Evolutionary conservation across 306 rosid species (phyloP), one percentile per base, ranked within the genome.

Genomic region (Gleditsia sinensis): DNA sequence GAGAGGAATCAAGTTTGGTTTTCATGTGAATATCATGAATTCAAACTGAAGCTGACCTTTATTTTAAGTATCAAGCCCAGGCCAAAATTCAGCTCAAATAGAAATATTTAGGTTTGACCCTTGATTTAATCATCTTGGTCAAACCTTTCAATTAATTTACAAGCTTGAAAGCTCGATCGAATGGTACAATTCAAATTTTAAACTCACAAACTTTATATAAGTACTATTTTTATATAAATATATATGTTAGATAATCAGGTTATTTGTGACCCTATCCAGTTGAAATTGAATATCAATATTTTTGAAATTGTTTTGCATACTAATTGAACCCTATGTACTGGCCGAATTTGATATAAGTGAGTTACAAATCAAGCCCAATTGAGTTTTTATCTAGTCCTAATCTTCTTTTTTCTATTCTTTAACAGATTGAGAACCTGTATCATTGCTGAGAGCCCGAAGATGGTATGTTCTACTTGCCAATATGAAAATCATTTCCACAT

Each of bases 401-500:
- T 76, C 3, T 32, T 61, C 11, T 36, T 71, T 50, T 40, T 59
- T 69, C 37, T 67, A 64, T 61, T 76, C 42, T 73, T 74, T 50
- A 67, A 56, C 81, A 80, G 85, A 46, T 16, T 9, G 70, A 49
- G 48, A 72, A 32, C 68, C 75, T 69, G 66, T 67, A 19, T 51
- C 49, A 57, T 61, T 25, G 75, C 69, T 56, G 63, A 61, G 71
- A 61, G 78, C 40, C 50, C 49, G 69, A 72, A 72, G 48, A 84
- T 84, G 88, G 88, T 80, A 80, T 48, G 75, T 55, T 60, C 37
- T 61, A 33, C 66, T 78, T 74, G 62, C 36, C 24, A 28, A 72
- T 49, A 70, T 69, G 32, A 17, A 82, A 40, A 50, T 81, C 71
- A 65, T 17, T 28, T 23, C 34, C 66, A 25, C 2, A 23, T 1